Evolutionary conservation across 805 yeast species (phyloP).

Genomic region (Saccharomycopsis babjevae): DNA sequence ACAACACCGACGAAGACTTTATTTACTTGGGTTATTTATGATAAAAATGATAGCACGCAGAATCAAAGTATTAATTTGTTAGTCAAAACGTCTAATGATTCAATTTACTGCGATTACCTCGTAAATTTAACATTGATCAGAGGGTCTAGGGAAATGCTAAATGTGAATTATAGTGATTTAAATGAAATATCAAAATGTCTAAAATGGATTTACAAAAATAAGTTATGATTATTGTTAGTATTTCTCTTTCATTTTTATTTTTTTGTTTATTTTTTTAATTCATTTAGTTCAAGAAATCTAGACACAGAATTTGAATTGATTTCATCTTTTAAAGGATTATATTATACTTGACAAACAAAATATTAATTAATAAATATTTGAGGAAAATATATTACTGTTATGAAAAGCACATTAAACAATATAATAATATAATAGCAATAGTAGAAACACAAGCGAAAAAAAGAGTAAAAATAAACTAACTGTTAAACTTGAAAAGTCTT

Average conservation of each 20-base stretch:
- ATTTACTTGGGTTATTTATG: neutral
- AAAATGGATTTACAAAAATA: slow-evolving; percentile 6
- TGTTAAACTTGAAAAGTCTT: neutral
- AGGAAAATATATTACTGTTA: no score
- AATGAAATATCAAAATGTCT: slow-evolving; percentile 10
- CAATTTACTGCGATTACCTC: slow-evolving; percentile 8
- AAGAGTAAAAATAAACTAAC: neutral
- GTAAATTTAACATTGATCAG: slow-evolving; percentile 1
- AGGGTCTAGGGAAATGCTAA: neutral
- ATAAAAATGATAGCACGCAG: neutral
- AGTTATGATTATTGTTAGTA: neutral
- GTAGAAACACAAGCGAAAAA: neutral
- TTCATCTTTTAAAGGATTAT: no score
- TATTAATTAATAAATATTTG: no score
- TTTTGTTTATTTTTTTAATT: neutral
- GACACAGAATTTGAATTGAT: no score
- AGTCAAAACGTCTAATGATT: slow-evolving; percentile 4
- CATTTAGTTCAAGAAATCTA: neutral
- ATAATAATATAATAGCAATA: neutral
- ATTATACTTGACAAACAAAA: no score
- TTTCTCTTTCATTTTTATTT: neutral
- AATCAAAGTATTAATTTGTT: neutral
- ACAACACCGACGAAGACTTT: slow-evolving; percentile 1
- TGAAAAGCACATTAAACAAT: neutral
- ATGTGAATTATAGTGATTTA: slow-evolving; percentile 13